Percentiles rank a stretch among this genome's conserved stretches.
These are phyloP conservation scores for Lactarius hengduanensis DNA, from an alignment of 768 basidiomycete species.

Conservation along the genomic window DNA sequence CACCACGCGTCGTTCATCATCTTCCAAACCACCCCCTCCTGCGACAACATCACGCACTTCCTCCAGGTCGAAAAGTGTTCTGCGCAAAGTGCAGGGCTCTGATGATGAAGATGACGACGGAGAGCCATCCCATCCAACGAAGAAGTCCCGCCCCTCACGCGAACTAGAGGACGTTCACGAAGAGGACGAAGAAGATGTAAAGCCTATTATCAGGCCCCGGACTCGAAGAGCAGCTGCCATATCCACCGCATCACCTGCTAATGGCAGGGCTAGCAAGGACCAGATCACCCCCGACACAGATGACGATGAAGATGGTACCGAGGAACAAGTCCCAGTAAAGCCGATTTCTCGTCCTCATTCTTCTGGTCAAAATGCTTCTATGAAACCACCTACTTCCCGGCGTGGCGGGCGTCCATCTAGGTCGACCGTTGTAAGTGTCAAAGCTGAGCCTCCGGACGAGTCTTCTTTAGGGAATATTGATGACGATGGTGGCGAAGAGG, in stretches of 20 bases:
- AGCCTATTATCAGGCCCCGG: conserved; percentile 10
- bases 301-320: conserved; percentile 15
- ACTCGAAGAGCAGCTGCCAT: conserved; percentile 9
- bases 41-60: conserved; percentile 17
- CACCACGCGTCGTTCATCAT: conserved; percentile 23
- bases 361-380: conserved; percentile 4
- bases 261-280: not conserved
- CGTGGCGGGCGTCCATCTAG: conserved; percentile 25
- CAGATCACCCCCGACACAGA: conserved; percentile 11
- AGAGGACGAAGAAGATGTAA: conserved; percentile 27
- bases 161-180: conserved; percentile 25
- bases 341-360: conserved; percentile 17
- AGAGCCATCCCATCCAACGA: conserved; percentile 22
- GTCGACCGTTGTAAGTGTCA: conserved; percentile 18
- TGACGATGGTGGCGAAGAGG: conserved; percentile 7
- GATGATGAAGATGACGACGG: conserved; percentile 20
- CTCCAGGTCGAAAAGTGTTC: conserved; percentile 13
- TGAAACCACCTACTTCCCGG: conserved; percentile 19
- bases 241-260: not conserved
- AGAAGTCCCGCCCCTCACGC: conserved; percentile 23
- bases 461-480: conserved; percentile 18
- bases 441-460: conserved; percentile 25
- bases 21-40: conserved; percentile 14
- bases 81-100: conserved; percentile 13
- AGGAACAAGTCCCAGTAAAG: conserved; percentile 7